Evolutionary conservation across 139 green algal species (phyloP), one percentile per base, ranked within the genome.

Genomic region (Monoraphidium neglectum): DNA sequence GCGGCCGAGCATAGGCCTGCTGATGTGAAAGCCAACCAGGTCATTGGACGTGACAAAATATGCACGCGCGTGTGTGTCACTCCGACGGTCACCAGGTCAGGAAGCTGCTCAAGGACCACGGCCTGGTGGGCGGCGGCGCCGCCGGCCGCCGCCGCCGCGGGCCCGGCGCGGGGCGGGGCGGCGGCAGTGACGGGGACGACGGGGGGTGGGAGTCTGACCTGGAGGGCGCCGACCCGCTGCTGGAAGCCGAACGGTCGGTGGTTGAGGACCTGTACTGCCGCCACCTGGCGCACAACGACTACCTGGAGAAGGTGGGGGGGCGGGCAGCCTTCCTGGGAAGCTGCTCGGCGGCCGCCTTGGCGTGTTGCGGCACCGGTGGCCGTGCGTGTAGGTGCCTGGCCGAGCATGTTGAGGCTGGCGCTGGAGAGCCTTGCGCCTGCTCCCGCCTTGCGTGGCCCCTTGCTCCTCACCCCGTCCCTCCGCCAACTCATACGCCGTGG

Each of bases 191-290:
- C n/a, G 43, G 26, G 8, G 71, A 38, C 16, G 73, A 72, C 24
- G 57, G 28, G 6, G 43, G 43, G 43, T 51, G 43, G 43, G 43
- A 8, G 43, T 51, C 43, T 21, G 43, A 51, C 12, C 43, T 51
- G n/a, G 56, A 63, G 56, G 26, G 56, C 10, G 56, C 12, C 56
- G 56, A 36, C 26, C 56, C 73, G 64, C n/a, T 80, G 65, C 26
- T 68, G n/a, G 65, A 66, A 8, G 74, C 73, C 1, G 2, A 36
- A 13, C 36, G 56, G 53, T 23, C 16, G 37, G 13, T 46, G 53
- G 36, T 80, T 26, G 65, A 80, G 74, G 15, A 10, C 10, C 68
- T 80, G 37, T 75, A 80, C 74, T 37, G 53, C 64, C 65, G 71
- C 43, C 57, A 80, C 74, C 68, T 75, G 43, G 54, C 30, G 28